Percentiles rank a stretch among this genome's conserved stretches.
phyloP scores from a whole-genome alignment of 169 alveolate genomes.

The Theileria luwenshuni region DNA sequence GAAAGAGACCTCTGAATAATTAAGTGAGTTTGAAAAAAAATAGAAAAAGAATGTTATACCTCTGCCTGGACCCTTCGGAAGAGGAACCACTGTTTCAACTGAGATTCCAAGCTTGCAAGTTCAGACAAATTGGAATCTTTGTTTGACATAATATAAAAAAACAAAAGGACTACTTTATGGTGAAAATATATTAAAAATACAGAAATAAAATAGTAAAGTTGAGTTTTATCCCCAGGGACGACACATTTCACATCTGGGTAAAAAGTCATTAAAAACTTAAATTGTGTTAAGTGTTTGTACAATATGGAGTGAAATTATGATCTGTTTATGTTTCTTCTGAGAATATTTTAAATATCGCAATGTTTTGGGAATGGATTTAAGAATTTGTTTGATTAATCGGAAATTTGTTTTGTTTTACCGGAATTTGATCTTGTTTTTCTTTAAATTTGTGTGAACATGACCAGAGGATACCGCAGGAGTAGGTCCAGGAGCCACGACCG shows the following conservation, averaged over 20 bases:
- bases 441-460: conserved; percentile 1
- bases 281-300: too few relatives aligned
- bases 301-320: too few relatives aligned
- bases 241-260: not conserved
- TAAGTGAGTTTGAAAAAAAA: not conserved
- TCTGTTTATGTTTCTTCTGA: too few relatives aligned
- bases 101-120: conserved; percentile 70
- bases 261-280: too few relatives aligned
- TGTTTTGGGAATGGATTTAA: too few relatives aligned
- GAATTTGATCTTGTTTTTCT: too few relatives aligned
- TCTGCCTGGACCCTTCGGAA: conserved; percentile 79
- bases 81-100: conserved; percentile 77
- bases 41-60: conserved; percentile 18
- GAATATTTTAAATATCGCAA: too few relatives aligned
- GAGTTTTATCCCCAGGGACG: conserved; percentile 3
- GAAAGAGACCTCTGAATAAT: conserved; percentile 57
- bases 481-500: not conserved
- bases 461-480: not conserved
- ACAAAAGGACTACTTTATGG: not conserved
- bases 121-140: conserved; percentile 63
- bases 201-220: conserved; percentile 2
- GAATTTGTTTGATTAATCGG: too few relatives aligned
- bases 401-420: too few relatives aligned
- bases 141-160: conserved; percentile 27
- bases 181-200: not conserved